Conservation (phyloP, 1,139 yeast genomes). For the Pichia terricola region DNA sequence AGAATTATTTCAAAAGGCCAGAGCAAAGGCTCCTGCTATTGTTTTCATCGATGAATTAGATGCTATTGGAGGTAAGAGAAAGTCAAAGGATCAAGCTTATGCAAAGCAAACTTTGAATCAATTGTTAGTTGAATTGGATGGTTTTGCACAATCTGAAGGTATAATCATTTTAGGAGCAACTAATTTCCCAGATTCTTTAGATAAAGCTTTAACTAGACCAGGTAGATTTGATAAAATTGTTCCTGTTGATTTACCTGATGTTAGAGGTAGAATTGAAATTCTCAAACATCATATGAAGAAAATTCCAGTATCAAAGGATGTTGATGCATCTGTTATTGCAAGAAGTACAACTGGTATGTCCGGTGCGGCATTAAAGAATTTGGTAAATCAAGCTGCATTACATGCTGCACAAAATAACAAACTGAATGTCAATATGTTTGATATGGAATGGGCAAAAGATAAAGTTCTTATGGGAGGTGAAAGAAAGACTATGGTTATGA, state of each 20-base stretch:
- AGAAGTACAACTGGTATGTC: slow-evolving; percentile 96
- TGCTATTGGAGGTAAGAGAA: slow-evolving; percentile 97
- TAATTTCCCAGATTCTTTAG: slow-evolving; percentile 93
- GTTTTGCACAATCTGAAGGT: slow-evolving; percentile 87
- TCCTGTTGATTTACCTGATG: slow-evolving; percentile 93
- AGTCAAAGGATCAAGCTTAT: slow-evolving; percentile 95
- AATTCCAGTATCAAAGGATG: slow-evolving; percentile 75
- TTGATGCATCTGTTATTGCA: slow-evolving; percentile 82
- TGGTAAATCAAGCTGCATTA: slow-evolving; percentile 96
- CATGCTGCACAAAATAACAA: slow-evolving; percentile 93
- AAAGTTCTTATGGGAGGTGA: slow-evolving; percentile 98
- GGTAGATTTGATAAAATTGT: slow-evolving; percentile 97
- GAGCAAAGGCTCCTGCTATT: slow-evolving; percentile 94
- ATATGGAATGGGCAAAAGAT: slow-evolving; percentile 98
- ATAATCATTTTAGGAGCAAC: slow-evolving; percentile 97
- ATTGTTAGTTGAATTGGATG: slow-evolving; percentile 90
- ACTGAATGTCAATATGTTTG: slow-evolving; percentile 78
- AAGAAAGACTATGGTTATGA: slow-evolving; percentile 91
- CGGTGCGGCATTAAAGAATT: slow-evolving; percentile 93
- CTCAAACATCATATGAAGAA: slow-evolving; percentile 87
- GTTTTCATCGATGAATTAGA: slow-evolving; percentile 94
- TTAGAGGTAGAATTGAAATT: slow-evolving; percentile 91
- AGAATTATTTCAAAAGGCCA: slow-evolving; percentile 85
- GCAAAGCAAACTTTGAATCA: slow-evolving; percentile 96
- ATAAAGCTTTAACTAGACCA: slow-evolving; percentile 95